These are phyloP conservation scores for Talaromyces sp. DNA, from an alignment of 2,329 filamentous ascomycete species.

Conservation along the genomic window DNA sequence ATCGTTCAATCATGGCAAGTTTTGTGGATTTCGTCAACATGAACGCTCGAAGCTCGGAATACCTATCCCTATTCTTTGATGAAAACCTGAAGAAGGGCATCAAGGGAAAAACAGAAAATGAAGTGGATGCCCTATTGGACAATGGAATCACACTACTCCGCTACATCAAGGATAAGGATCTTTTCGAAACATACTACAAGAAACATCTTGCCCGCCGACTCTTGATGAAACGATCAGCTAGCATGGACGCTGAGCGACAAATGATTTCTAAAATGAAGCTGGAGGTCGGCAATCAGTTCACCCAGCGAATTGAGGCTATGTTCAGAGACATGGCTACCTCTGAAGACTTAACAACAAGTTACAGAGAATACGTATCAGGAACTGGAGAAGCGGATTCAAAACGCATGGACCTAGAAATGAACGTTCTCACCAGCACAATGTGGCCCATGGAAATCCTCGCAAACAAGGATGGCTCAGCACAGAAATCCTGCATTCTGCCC, in stretches of 20 bases:
- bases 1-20: conserved; percentile 80
- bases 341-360: conserved; percentile 76
- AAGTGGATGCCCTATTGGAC: conserved; percentile 81
- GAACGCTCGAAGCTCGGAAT: conserved; percentile 84
- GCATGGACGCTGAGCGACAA: conserved; percentile 88
- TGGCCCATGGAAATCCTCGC: conserved; percentile 93
- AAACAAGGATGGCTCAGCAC: conserved; percentile 53
- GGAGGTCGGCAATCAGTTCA: conserved; percentile 93
- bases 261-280: conserved; percentile 98
- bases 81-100: conserved; percentile 94
- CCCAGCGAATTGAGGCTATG: conserved; percentile 91
- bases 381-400: conserved; percentile 60
- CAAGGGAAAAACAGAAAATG: conserved; percentile 86
- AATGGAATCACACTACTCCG: conserved; percentile 86
- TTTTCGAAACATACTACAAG: conserved; percentile 98
- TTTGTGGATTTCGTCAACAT: conserved; percentile 92
- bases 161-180: conserved; percentile 87
- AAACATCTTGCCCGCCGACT: conserved; percentile 89
- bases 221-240: conserved; percentile 85
- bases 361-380: conserved; percentile 69
- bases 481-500: conserved; percentile 68
- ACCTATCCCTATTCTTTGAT: conserved; percentile 94
- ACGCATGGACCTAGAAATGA: conserved; percentile 78
- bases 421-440: conserved; percentile 86
- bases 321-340: conserved; percentile 95